Evolutionary conservation across 306 rosid species (phyloP).

Genomic region (Styphnolobium japonicum): DNA sequence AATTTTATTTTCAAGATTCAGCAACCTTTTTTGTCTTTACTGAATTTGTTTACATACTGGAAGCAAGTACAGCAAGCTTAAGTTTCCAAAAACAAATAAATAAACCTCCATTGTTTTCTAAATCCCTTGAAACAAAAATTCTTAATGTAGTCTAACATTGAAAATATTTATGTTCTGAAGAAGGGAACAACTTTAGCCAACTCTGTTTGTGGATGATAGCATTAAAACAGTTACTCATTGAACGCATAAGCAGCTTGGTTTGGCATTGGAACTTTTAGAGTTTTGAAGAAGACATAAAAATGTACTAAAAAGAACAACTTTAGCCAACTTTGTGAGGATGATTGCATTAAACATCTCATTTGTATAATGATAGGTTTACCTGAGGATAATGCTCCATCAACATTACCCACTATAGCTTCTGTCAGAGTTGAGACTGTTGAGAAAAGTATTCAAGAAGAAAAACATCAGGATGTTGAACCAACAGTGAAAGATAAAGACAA

Average conservation of each 20-base stretch:
- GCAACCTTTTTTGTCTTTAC: not conserved
- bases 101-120: too few species aligned
- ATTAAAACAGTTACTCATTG: not conserved
- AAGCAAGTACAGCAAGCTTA: not conserved
- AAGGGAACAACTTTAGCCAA: not conserved
- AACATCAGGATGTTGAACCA: not conserved
- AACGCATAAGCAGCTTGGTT: not conserved
- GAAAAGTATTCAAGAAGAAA: conserved; percentile 17
- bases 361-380: conserved; percentile 5
- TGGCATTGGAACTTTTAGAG: not conserved
- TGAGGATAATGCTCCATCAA: not conserved
- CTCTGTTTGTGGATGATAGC: not conserved
- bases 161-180: not conserved
- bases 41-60: not conserved
- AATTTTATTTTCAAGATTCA: not conserved
- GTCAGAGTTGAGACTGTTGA: not conserved
- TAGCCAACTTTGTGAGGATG: not conserved
- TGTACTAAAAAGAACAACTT: not conserved
- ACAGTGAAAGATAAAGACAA: not conserved
- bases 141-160: not conserved
- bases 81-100: too few species aligned
- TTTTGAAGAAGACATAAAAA: not conserved
- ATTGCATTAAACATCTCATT: not conserved
- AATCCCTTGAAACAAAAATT: not conserved
- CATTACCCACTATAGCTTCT: not conserved